Evolutionary conservation across 192 early-diverging fungal species (phyloP).

Genomic region (Coemansia sp.): DNA sequence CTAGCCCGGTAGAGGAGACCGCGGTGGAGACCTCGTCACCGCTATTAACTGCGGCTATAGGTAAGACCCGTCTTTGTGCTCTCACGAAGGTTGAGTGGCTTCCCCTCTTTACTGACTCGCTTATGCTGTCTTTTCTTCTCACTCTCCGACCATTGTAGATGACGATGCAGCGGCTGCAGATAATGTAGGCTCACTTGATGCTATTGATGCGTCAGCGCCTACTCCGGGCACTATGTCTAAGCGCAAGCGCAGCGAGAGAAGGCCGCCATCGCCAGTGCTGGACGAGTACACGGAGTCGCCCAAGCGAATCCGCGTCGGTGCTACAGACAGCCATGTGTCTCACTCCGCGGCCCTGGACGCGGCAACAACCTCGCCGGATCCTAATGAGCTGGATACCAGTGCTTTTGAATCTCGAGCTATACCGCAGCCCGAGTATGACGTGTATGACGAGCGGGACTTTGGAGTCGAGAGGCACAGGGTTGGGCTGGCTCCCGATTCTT

Average conservation of each 20-base stretch:
- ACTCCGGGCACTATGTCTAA: slow-evolving; percentile 8
- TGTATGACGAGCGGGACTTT: neutral
- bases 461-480: neutral
- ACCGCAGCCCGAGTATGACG: neutral
- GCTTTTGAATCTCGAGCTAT: neutral
- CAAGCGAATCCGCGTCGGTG: neutral
- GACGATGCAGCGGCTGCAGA: neutral
- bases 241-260: slow-evolving; percentile 2
- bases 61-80: neutral
- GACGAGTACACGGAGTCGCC: neutral
- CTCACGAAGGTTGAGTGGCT: neutral
- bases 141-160: neutral
- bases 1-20: neutral
- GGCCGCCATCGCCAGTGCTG: neutral
- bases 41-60: neutral
- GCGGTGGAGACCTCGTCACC: neutral
- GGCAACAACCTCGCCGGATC: neutral
- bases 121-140: neutral
- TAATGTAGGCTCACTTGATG: neutral
- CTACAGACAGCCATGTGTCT: neutral
- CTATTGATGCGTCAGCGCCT: neutral
- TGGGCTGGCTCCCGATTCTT: neutral
- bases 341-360: neutral
- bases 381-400: neutral
- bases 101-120: neutral